Percentiles rank a stretch among this genome's conserved stretches.
These are phyloP conservation scores for Coleophoma crateriformis DNA, from an alignment of 2,329 filamentous ascomycete genomes.

Conservation along the genomic window DNA sequence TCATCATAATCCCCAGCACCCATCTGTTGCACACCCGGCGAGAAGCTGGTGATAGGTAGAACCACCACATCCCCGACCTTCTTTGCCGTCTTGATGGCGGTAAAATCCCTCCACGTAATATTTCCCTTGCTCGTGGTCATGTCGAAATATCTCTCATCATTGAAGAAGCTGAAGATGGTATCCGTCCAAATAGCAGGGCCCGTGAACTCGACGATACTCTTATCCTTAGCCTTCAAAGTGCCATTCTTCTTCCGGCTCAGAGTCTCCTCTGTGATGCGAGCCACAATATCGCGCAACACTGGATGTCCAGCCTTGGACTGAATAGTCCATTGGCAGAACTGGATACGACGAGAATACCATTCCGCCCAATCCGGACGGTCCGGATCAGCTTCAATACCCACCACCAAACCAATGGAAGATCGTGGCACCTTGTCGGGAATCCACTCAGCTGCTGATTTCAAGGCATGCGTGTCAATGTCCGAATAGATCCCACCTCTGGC, in stretches of 20 bases:
- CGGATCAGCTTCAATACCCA: conserved; percentile 95
- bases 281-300: conserved; percentile 79
- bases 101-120: conserved; percentile 85
- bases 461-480: conserved; percentile 84
- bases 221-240: conserved; percentile 54
- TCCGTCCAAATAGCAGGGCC: conserved; percentile 96
- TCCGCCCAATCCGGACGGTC: conserved; percentile 87
- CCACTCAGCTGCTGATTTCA: conserved; percentile 83
- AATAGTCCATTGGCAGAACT: conserved; percentile 99
- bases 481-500: conserved; percentile 80
- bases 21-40: conserved; percentile 91
- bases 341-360: conserved; percentile 94
- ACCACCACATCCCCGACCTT: conserved; percentile 92
- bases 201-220: conserved; percentile 86
- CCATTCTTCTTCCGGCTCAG: conserved; percentile 66
- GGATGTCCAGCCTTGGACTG: conserved; percentile 94
- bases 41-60: conserved; percentile 94
- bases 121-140: conserved; percentile 61
- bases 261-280: conserved; percentile 78
- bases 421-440: conserved; percentile 73
- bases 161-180: conserved; percentile 86
- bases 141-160: conserved; percentile 83
- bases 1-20: conserved; percentile 82
- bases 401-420: conserved; percentile 74
- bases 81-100: conserved; percentile 75